phyloP scores from a whole-genome alignment of 2,329 filamentous ascomycete genomes.

The Colletotrichum kahawae region DNA sequence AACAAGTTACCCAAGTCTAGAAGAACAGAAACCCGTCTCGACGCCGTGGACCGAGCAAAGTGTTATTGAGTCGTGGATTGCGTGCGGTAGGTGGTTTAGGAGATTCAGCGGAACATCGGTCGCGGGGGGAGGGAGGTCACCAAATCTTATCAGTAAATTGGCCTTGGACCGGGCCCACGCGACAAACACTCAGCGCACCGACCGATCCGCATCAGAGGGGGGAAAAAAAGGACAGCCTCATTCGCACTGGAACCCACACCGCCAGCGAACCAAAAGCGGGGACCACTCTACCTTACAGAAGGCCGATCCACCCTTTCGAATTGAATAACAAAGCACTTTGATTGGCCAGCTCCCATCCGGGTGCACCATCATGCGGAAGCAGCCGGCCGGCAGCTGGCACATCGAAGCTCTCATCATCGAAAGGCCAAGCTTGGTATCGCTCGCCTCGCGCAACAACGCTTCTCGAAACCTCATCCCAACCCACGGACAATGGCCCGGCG shows the following conservation, averaged over 20 bases:
- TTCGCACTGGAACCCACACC: background rate
- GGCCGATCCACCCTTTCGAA: background rate
- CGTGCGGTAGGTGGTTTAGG: background rate
- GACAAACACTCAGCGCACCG: background rate
- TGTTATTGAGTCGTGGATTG: background rate
- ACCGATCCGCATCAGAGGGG: background rate
- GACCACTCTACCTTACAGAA: background rate
- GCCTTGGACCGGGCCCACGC: background rate
- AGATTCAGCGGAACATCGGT: background rate
- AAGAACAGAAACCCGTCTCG: background rate
- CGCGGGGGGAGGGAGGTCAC: background rate
- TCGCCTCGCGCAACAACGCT: background rate
- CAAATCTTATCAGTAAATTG: slow-evolving; percentile 21
- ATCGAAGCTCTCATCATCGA: background rate
- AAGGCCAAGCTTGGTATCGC: background rate
- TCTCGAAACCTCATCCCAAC: slow-evolving; percentile 8
- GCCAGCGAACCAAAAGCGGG: slow-evolving; percentile 14
- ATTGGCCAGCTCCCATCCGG: background rate
- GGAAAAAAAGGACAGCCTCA: background rate
- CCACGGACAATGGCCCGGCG: slow-evolving; percentile 17
- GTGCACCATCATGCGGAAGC: background rate
- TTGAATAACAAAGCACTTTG: background rate
- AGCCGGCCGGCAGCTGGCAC: background rate
- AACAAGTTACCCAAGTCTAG: background rate
- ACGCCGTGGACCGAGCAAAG: background rate